phyloP scores from a whole-genome alignment of 2,329 filamentous ascomycete genomes.

The Lecanoromycetidae sp. region DNA sequence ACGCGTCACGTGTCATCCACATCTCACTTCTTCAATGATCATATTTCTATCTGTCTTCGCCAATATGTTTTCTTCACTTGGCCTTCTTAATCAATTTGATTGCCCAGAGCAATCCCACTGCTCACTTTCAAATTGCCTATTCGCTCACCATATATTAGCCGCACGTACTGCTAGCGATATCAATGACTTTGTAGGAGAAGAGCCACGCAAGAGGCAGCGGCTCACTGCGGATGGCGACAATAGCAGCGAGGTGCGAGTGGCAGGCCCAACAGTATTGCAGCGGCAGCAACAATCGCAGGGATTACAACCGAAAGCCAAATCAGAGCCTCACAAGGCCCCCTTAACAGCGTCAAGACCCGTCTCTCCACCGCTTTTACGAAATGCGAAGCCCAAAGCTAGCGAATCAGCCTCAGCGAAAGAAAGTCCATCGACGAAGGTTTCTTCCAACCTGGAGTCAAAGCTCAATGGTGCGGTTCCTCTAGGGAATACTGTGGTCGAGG shows the following conservation, averaged over 20 bases:
- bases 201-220: slow-evolving; percentile 7
- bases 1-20: too few species aligned
- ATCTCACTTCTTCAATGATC: neutral
- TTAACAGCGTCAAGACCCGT: neutral
- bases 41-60: neutral
- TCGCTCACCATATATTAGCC: slow-evolving; percentile 45
- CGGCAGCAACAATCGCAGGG: too few species aligned
- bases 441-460: neutral
- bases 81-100: slow-evolving; percentile 40
- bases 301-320: neutral
- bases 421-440: neutral
- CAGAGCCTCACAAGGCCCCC: neutral
- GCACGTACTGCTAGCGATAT: neutral
- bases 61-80: slow-evolving; percentile 43
- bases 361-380: slow-evolving; percentile 5
- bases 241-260: too few species aligned
- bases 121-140: slow-evolving; percentile 45
- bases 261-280: too few species aligned
- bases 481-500: neutral
- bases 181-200: neutral
- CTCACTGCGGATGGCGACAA: neutral
- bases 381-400: neutral
- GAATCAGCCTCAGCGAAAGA: neutral
- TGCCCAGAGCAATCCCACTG: slow-evolving; percentile 44
- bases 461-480: neutral